Evolutionary conservation across 208 protist species (phyloP).

Genomic region (Crithidia mellificae): DNA sequence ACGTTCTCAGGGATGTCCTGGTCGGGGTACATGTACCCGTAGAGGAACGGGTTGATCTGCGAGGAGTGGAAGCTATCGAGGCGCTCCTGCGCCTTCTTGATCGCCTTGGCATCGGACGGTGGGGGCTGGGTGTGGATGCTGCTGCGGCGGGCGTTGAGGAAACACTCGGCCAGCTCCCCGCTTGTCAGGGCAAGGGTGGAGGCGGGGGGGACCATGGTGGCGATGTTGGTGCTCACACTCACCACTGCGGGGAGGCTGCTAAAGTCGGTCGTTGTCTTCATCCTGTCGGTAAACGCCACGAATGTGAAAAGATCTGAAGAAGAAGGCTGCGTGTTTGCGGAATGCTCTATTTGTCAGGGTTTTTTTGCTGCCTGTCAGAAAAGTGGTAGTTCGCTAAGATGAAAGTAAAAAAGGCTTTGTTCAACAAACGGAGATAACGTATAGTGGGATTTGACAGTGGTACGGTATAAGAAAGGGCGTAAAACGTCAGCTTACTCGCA

Average conservation of each 20-base stretch:
- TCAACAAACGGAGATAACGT: too few relatives aligned
- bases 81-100: slow-evolving; percentile 63
- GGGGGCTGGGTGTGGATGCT: slow-evolving; percentile 70
- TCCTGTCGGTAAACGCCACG: slow-evolving; percentile 1
- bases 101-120: slow-evolving; percentile 48
- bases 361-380: too few relatives aligned
- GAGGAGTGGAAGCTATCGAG: slow-evolving; percentile 65
- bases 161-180: slow-evolving; percentile 58
- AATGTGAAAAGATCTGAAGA: too few relatives aligned
- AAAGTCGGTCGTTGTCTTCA: slow-evolving; percentile 28
- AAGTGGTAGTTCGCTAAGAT: too few relatives aligned
- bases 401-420: too few relatives aligned
- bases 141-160: slow-evolving; percentile 60
- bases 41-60: slow-evolving; percentile 72
- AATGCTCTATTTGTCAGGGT: too few relatives aligned
- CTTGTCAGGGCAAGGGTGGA: slow-evolving; percentile 34
- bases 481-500: too few relatives aligned
- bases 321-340: too few relatives aligned
- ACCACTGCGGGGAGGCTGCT: slow-evolving; percentile 25
- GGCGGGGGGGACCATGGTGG: slow-evolving; percentile 20
- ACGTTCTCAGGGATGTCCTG: slow-evolving; percentile 54
- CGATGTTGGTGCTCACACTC: slow-evolving; percentile 59
- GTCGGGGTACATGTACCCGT: slow-evolving; percentile 70
- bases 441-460: too few relatives aligned
- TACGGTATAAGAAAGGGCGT: too few relatives aligned